Conservation (phyloP, 768 basidiomycete species). For the Tricholomella constricta region DNA sequence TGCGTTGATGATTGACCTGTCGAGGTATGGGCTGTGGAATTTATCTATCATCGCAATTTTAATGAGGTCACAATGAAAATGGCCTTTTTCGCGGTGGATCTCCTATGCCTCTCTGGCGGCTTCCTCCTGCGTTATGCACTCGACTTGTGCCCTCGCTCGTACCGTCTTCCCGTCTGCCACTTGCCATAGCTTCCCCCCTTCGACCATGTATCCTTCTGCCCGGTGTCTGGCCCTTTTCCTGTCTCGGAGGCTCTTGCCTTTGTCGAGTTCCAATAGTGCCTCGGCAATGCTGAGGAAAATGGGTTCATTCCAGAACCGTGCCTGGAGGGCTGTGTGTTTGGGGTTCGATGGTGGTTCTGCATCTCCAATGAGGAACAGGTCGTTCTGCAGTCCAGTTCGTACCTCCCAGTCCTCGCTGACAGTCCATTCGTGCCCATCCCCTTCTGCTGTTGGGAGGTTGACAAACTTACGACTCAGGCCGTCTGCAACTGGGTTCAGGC, state of each 20-base stretch:
- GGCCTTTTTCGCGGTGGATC: neutral
- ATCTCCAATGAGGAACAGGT: conserved; percentile 15
- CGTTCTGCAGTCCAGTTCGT: no score
- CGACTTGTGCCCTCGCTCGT: conserved; percentile 1
- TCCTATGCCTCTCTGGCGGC: conserved; percentile 18
- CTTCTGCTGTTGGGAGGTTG: conserved; percentile 1
- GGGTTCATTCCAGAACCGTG: conserved; percentile 10
- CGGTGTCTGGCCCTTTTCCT: conserved; percentile 15
- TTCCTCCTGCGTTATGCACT: conserved; percentile 15
- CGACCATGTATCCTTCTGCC: conserved; percentile 16
- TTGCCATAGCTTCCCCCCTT: conserved; percentile 26
- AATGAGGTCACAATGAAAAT: conserved; percentile 17
- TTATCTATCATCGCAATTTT: conserved; percentile 22
- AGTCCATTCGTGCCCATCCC: conserved; percentile 23
- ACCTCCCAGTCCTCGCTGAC: conserved; percentile 32
- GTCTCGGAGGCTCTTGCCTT: conserved; percentile 10
- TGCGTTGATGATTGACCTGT: conserved; percentile 20
- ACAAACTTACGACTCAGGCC: conserved; percentile 23
- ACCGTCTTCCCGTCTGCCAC: conserved; percentile 12
- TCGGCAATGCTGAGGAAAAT: conserved; percentile 20
- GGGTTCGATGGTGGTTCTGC: neutral
- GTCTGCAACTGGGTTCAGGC: no score
- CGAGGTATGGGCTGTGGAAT: conserved; percentile 27
- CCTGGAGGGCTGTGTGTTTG: conserved; percentile 14
- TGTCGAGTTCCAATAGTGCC: conserved; percentile 14